Base-by-base conservation (phyloP, 495 filamentous ascomycete species). In the Neurospora pannonica region DNA sequence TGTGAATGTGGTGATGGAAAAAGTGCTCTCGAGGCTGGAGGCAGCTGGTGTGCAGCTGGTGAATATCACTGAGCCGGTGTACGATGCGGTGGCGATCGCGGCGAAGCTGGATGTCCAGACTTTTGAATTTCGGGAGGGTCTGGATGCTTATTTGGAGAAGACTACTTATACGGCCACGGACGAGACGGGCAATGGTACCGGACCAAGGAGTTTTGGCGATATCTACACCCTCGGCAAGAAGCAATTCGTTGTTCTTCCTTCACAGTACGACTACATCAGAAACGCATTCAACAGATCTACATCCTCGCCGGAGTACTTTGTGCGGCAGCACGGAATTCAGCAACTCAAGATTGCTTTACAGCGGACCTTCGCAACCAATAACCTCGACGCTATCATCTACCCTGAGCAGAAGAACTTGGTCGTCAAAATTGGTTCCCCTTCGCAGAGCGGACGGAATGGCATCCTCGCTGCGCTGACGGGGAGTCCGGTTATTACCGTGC, bases 341-440 rank as follows among this genome's bases (percentile, higher is more conserved):
- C 76, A 82, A 19, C 81, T 92, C 21, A 72, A 79, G 3, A 79
- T 84, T 1, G 77, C 92, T 4, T 70, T 54, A 9, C n/a, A 71
- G 13, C 24, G 4, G 9, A 88, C 86, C 0, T 91, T 92, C 74
- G 76, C 78, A 1, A 46, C 72, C 2, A 78, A 88, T 71, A 74
- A 78, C 4, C 78, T 92, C 1, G 88, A 90, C 76, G 89, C 86
- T 0, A 71, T 92, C 36, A 86, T 90, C 73, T 92, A 92, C 77
- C 90, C 90, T 11, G 88, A 92, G 78, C 90, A 92, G 75, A 85
- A 86, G 73, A 90, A 90, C 70, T 81, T 92, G 1, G 87, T 90
- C 19, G 89, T 90, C 17, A 83, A 84, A 43, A 78, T 91, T 62
- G 90, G 90, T 5, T 81, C 82, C 5, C 82, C 83, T 0, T 84